A percentile compares a stretch with the other conserved stretches of the same genome.
Conservation (phyloP, 352 stramenopile genomes). For the Plasmopara halstedii region DNA sequence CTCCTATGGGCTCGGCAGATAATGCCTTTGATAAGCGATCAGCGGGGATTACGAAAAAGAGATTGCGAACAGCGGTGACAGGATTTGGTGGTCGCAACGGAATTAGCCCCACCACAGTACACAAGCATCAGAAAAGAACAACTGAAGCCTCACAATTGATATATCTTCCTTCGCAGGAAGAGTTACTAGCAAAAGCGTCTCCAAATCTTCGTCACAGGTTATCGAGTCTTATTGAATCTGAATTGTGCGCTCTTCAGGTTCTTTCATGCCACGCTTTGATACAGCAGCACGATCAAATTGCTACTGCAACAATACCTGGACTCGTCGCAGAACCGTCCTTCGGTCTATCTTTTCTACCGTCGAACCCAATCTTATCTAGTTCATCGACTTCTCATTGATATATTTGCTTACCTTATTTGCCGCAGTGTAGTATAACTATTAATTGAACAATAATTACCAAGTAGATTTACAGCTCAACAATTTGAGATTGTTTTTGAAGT, state of each 20-base stretch:
- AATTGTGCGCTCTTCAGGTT: constrained; percentile 75
- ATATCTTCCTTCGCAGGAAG: constrained; percentile 60
- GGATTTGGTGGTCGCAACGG: constrained; percentile 4
- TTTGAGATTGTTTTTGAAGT: too few species aligned
- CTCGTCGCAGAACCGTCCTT: constrained; percentile 16
- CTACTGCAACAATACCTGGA: constrained; percentile 8
- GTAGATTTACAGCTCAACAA: too few species aligned
- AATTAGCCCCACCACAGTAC: constrained; percentile 5
- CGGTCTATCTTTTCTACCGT: constrained; percentile 42
- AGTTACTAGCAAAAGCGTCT: constrained; percentile 63
- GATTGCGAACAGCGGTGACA: constrained; percentile 12
- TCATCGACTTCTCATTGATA: constrained; percentile 61
- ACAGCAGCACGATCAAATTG: constrained; percentile 35
- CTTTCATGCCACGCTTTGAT: constrained; percentile 67
- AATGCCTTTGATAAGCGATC: too few species aligned
- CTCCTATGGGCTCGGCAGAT: constrained; percentile 10
- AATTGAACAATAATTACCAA: too few species aligned
- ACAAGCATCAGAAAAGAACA: constrained; percentile 21
- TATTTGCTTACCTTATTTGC: too few species aligned
- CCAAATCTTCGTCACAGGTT: constrained; percentile 60
- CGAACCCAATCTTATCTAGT: constrained; percentile 40
- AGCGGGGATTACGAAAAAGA: constrained; percentile 24
- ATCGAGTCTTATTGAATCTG: constrained; percentile 66
- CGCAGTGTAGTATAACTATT: too few species aligned
- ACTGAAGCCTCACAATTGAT: constrained; percentile 22